Evolutionary conservation across 2,329 filamentous ascomycete species (phyloP), one percentile per base, ranked within the genome.

Genomic region (Fusarium sp.): DNA sequence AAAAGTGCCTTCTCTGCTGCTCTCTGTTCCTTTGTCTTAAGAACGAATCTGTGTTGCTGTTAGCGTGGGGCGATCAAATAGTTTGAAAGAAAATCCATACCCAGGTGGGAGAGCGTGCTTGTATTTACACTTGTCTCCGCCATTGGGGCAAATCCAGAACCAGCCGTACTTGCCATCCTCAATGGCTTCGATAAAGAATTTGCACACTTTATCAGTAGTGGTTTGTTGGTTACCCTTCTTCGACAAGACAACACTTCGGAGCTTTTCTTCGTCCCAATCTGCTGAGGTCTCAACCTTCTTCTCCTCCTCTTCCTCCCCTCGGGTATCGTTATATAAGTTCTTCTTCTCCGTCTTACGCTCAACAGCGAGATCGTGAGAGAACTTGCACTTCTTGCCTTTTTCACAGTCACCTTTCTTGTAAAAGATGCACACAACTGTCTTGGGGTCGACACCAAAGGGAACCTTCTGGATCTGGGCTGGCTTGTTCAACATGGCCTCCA

Each of bases 121-220:
- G 79, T 99, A 99, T 91, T 96, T 98, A 91, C 96, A 99, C 81
- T 97, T 93, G 78, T 99, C 92, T 68, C 92, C 95, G 70, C 94
- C 94, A 76, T 98, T 98, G 46, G 96, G 96, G 86, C 96, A 99
- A 62, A 89, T 86, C 96, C 96, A 99, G 82, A 99, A 98, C 96
- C 96, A 99, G 67, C 96, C 96, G 75, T 99, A 99, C 81, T 98
- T 99, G 75, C 94, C 92, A 77, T 99, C 96, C 82, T 99, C 96
- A 67, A 99, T 96, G 25, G 96, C 96, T 72, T 94, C 90, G 78
- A 98, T 96, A 79, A 99, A 99, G 84, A 84, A 97, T 82, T 98
- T 99, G 92, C 96, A 99, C 71, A 99, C 96, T 82, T 98, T 99
- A 78, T 99, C 96, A 46, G 96, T 99, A 7, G 92, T 92, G 22